These are phyloP conservation scores for Akanthomyces muscarius DNA, from an alignment of 2,329 filamentous ascomycete genomes.

Conservation along the genomic window DNA sequence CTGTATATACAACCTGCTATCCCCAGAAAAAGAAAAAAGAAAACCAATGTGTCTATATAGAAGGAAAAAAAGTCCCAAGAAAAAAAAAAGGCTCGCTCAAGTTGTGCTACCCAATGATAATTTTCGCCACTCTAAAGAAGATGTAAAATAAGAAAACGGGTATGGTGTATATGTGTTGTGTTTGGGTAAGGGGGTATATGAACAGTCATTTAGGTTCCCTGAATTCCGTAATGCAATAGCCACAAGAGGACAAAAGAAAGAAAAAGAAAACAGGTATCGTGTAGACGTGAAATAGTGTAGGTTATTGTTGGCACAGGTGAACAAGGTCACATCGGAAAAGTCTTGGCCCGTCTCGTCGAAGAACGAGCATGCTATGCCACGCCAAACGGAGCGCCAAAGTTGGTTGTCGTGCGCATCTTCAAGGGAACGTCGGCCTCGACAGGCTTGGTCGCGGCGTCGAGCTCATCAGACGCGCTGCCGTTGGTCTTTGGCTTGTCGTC, in stretches of 20 bases:
- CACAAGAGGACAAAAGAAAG: background rate
- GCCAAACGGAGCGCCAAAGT: constrained; percentile 47
- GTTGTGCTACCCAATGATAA: constrained; percentile 1
- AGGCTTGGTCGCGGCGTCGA: constrained; percentile 23
- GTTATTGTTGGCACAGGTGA: too few relatives aligned
- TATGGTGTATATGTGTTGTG: background rate
- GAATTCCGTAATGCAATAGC: background rate
- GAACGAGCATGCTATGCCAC: constrained; percentile 23
- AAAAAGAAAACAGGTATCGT: background rate
- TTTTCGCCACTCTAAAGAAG: background rate
- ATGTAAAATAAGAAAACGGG: background rate
- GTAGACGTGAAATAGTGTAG: background rate
- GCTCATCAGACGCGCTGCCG: constrained; percentile 17
- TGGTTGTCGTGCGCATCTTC: constrained; percentile 42
- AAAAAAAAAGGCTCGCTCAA: background rate
- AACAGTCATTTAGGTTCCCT: background rate
- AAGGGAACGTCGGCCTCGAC: constrained; percentile 43
- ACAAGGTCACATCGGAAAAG: background rate
- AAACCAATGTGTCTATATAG: background rate
- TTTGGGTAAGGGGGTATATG: background rate
- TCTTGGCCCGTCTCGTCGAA: background rate
- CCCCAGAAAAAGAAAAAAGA: background rate
- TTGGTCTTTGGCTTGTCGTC: constrained; percentile 17
- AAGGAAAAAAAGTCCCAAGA: background rate
- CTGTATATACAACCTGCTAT: background rate